Evolutionary conservation across 768 basidiomycete species (phyloP), one percentile per base, ranked within the genome.

Genomic region (Mycena epipterygia): DNA sequence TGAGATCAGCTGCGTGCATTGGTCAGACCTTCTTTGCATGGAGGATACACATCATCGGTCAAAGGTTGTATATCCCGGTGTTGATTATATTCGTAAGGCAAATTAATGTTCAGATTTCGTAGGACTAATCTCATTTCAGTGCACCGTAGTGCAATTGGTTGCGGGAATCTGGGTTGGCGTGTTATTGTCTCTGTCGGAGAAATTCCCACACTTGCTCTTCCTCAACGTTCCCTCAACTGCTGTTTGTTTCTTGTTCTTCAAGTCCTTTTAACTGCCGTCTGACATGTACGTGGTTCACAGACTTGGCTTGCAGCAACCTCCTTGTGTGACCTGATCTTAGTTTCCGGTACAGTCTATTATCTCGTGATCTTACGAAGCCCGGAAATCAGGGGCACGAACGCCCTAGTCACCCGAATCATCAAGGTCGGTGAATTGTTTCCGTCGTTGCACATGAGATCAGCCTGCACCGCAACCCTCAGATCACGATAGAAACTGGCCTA

Each of bases 21-120:
- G 76, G 76, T 12, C 77, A 78, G 25, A 56, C 44, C 11, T 78
- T 70, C 63, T 78, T 74, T 61, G 72, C 71, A 0, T 73, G 74
- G 58, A 67, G 77, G 16, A 72, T 78, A 21, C 74, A 67, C n/a
- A 60, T 55, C 25, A n/a, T 68, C 14, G n/a, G 41, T 27, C 37
- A 19, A 23, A 68, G 35, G 7, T 1, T 39, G 17, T 68, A 56
- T 12, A n/a, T 56, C 17, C 67, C 60, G 1, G 61, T 30, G 1
- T 12, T 63, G 13, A 48, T 68, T 29, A 5, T 39, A 17, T 4
- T 27, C 5, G 67, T 68, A 30, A 27, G 30, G 5, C n/a, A 23
- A n/a, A 55, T 14, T 42, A 23, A 12, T 19, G 5, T n/a, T 13
- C 1, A 14, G 14, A 21, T 25, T 8, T 46, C 5, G 2, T 25